Evolutionary conservation across 2,329 filamentous ascomycete species (phyloP), one percentile per base, ranked within the genome.

Genomic region (Trichocomaceae sp.): DNA sequence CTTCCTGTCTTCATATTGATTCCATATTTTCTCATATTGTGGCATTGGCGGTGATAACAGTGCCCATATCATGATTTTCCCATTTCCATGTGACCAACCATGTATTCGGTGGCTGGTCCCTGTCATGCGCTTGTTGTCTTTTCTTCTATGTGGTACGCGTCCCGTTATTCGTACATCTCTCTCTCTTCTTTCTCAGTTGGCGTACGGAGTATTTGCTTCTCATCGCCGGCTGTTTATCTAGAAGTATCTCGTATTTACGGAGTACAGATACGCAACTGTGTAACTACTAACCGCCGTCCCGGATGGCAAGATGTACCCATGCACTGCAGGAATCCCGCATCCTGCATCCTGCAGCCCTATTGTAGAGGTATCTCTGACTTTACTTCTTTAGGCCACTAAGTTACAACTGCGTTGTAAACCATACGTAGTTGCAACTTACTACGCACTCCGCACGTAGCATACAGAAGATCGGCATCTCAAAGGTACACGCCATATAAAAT

Each of bases 331-430:
- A 9, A 4, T n/a, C 35, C 41, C 46, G 50, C 49, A 50, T 29
- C 22, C 49, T 51, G 50, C 50, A 52, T 22, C 39, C 50, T 52
- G 50, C 51, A 53, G 51, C 51, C 51, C 51, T 53, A 53, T 31
- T 53, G 31, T 13, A 33, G 48, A 17, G 37, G 26, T 39, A 37
- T 39, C 23, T 22, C 19, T 26, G 47, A 23, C 20, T 37, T n/a
- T 41, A 15, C 35, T 22, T 41, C 37, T 10, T 35, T 8, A 13
- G 31, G 10, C 31, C 31, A 15, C 31, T 37, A 48, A 35, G 31
- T 35, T 17, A 41, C 37, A 41, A 12, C 15, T 15, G 23, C 23
- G 23, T 7, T 7, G 23, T 26, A 26, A 3, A 15, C 9, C 17
- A 7, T 29, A n/a, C n/a, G n/a, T n/a, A n/a, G n/a, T n/a, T n/a